Evolutionary conservation across 768 basidiomycete species (phyloP), one percentile per base, ranked within the genome.

Genomic region (Cubamyces sp.): DNA sequence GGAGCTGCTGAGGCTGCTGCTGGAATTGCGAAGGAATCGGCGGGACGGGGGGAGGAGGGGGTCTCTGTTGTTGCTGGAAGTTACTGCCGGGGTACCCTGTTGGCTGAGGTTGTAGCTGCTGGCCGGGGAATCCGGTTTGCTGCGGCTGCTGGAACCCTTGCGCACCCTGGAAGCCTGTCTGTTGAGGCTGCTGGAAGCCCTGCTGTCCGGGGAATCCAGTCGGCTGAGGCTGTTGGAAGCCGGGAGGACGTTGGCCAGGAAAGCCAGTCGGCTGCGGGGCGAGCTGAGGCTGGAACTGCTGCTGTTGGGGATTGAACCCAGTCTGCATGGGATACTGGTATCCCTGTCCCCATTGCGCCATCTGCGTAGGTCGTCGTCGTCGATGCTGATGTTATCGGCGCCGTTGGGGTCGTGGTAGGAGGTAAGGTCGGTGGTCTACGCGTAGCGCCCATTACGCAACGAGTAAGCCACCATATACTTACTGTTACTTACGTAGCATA

Each of bases 311-410:
- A 57, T 78, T 73, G 73, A 82, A 87, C 15, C 88, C 90, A 3
- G 90, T 89, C 66, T 89, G 89, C 73, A 87, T 77, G 34, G 91
- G 87, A 70, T 89, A 87, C 75, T 92, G 90, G 69, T 87, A 88
- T 54, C 80, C 81, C 70, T 85, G 84, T 42, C 80, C 82, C 89
- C 91, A 92, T 75, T 91, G 90, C 69, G 89, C 84, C 91, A 92
- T 92, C 47, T 54, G 48, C 39, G 61, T 52, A 18, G 14, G 52
- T 54, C 34, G 60, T 57, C 53, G 53, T 46, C 53, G 53, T 46
- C 46, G 41, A 50, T 52, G 25, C 23, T 15, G 43, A n/a, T 46
- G 37, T 40, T 53, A 37, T 54, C 62, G 57, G 26, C 49, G 56
- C 37, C 46, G 51, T 18, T 48, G 42, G 26, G 41, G 54, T 60